Evolutionary conservation across 1,139 yeast genomes (phyloP).

Genomic region (Lodderomyces theae): DNA sequence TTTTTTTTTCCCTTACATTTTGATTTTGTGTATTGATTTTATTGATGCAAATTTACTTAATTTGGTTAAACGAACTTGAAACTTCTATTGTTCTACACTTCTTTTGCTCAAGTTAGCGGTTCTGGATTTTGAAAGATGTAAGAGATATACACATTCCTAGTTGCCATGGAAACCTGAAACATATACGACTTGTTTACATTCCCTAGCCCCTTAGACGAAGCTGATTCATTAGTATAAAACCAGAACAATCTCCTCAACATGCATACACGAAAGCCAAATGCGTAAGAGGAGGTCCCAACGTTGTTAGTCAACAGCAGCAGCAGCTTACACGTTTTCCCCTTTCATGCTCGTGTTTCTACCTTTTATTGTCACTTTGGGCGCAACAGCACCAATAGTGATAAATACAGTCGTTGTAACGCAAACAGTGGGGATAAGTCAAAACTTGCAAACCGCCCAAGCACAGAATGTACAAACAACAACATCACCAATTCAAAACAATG

Average conservation of each 20-base stretch:
- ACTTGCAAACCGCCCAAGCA: not conserved
- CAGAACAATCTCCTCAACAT: not conserved
- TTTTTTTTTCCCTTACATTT: not conserved
- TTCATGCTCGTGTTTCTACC: constrained; percentile 1
- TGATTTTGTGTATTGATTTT: not conserved
- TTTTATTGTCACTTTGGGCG: constrained; percentile 1
- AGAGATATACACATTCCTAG: not conserved
- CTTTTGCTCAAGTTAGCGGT: not conserved
- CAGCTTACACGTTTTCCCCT: not conserved
- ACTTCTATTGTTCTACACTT: not conserved
- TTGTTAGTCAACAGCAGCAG: not conserved
- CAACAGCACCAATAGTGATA: constrained; percentile 1
- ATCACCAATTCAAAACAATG: not conserved
- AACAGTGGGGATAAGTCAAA: not conserved
- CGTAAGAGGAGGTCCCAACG: constrained; percentile 1
- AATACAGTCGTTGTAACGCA: constrained; percentile 5
- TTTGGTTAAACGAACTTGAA: not conserved
- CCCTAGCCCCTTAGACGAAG: not conserved
- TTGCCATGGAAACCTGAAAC: constrained; percentile 3
- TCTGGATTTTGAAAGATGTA: not conserved
- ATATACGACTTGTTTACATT: not conserved
- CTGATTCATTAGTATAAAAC: no score
- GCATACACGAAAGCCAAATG: not conserved
- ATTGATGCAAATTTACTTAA: constrained; percentile 1
- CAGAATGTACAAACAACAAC: not conserved